phyloP scores from a whole-genome alignment of 345 rosid species.

The sweet orange (Citrus sinensis) region DNA sequence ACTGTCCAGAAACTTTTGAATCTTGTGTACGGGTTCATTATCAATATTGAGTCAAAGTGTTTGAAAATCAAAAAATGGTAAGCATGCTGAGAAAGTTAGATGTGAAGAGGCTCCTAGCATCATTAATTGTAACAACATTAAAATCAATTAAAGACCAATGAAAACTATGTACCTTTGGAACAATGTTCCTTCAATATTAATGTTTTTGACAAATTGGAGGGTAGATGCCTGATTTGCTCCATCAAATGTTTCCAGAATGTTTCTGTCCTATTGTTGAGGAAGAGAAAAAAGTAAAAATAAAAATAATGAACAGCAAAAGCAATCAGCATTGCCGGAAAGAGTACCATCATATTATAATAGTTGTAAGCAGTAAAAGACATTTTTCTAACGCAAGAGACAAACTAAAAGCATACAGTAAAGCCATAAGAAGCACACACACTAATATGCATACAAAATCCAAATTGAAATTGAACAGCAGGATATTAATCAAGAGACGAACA shows the following conservation, averaged over 20 bases:
- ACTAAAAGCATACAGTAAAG: neutral
- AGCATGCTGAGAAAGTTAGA: neutral
- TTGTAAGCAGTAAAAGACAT: neutral
- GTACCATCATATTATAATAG: neutral
- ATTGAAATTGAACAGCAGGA: neutral
- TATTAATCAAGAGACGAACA: neutral
- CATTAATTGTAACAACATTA: neutral
- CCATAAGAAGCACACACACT: neutral
- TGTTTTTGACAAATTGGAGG: slow-evolving; percentile 59
- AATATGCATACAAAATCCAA: neutral
- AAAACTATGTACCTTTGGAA: slow-evolving; percentile 61
- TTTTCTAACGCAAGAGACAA: neutral
- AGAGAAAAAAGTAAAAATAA: slow-evolving; percentile 4
- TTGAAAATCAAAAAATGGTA: neutral
- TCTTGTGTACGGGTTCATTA: neutral
- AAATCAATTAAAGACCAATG: neutral
- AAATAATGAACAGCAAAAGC: neutral
- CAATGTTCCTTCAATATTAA: slow-evolving; percentile 59
- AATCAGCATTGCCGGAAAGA: neutral
- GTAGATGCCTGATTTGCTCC: slow-evolving; percentile 76
- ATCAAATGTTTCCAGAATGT: slow-evolving; percentile 67
- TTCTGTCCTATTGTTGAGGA: slow-evolving; percentile 51
- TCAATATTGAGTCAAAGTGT: neutral
- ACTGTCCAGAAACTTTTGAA: neutral
- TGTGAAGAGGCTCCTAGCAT: neutral